These are phyloP conservation scores for Albugo laibachii DNA, from an alignment of 352 stramenopile genomes.

Conservation along the genomic window DNA sequence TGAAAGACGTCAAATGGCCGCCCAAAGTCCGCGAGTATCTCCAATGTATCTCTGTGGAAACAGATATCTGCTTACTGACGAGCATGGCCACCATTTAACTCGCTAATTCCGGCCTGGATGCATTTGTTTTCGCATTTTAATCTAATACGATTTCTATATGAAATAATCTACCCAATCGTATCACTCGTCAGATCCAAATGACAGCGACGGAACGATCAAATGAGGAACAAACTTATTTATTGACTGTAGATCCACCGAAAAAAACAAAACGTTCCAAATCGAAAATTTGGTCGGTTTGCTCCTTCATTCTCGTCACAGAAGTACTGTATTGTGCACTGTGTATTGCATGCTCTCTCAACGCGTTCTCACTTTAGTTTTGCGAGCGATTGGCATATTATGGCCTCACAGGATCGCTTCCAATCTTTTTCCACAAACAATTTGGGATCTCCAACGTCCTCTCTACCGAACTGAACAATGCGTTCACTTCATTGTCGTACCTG, in stretches of 20 bases:
- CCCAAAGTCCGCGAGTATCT: constrained; percentile 24
- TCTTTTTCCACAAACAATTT: constrained; percentile 78
- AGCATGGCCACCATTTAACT: constrained; percentile 21
- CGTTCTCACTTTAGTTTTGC: constrained; percentile 27
- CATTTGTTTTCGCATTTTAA: no score
- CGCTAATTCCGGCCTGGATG: not conserved
- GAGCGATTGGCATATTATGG: constrained; percentile 67
- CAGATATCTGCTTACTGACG: constrained; percentile 24
- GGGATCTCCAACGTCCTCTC: constrained; percentile 54
- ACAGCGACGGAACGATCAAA: no score
- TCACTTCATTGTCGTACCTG: constrained; percentile 70
- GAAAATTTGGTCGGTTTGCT: constrained; percentile 72
- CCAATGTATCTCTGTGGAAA: constrained; percentile 18
- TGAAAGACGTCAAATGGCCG: constrained; percentile 29
- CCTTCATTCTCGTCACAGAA: constrained; percentile 76
- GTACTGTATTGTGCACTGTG: constrained; percentile 6
- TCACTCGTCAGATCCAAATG: no score
- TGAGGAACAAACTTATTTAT: no score
- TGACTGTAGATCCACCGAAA: not conserved
- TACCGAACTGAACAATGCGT: constrained; percentile 75
- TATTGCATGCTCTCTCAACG: not conserved
- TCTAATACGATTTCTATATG: no score
- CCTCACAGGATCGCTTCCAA: constrained; percentile 60
- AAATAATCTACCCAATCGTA: no score
- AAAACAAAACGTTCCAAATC: constrained; percentile 20